Conservation (phyloP, 2,329 filamentous ascomycete genomes). For the Paecilomyces niveus region DNA sequence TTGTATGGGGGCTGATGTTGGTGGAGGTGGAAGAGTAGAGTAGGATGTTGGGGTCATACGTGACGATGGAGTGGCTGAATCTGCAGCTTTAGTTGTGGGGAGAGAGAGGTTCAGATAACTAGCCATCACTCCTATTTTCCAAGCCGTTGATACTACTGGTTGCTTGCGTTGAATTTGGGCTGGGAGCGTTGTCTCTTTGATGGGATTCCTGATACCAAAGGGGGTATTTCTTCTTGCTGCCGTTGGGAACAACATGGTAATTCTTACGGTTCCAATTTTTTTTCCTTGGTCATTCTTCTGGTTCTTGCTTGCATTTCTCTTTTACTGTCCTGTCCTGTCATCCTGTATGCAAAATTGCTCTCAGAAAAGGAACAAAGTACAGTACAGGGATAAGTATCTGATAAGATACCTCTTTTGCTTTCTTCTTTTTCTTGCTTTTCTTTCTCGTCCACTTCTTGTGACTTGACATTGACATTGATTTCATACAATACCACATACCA, state of each 20-base stretch:
- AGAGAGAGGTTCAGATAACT: not conserved
- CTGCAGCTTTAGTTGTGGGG: not conserved
- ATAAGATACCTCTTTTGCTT: not conserved
- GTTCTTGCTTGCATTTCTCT: not conserved
- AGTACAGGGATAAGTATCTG: not conserved
- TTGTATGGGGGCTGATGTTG: not conserved
- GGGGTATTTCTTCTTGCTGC: not conserved
- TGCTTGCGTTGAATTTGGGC: not conserved
- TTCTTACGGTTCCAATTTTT: not conserved
- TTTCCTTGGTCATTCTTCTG: not conserved
- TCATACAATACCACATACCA: not conserved
- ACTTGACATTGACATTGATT: not conserved
- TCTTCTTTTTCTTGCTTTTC: not conserved
- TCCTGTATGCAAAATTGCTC: not conserved
- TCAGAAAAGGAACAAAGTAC: not conserved
- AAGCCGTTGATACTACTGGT: not conserved
- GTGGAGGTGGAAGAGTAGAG: not conserved
- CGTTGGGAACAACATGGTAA: not conserved
- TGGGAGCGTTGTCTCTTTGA: not conserved
- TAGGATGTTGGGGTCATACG: not conserved
- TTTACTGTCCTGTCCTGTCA: not conserved
- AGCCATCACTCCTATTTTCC: not conserved
- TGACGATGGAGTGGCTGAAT: not conserved
- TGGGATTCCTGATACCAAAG: constrained; percentile 1
- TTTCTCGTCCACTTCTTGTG: not conserved